Evolutionary conservation across 768 basidiomycete genomes (phyloP).

Genomic region (Stropharia rugosoannulata): DNA sequence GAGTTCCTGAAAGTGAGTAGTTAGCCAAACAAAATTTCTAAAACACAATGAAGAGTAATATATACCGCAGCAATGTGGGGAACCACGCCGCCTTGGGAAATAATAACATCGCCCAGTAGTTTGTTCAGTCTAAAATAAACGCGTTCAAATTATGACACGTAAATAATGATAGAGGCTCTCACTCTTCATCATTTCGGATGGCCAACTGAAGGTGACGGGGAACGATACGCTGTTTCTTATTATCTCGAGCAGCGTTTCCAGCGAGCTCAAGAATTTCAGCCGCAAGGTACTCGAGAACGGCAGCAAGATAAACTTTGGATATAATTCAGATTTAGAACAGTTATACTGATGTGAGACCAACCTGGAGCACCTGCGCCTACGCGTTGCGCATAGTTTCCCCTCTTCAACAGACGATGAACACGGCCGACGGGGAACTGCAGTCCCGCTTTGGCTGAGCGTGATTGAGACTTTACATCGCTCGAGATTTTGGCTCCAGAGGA

Average conservation of each 20-base stretch:
- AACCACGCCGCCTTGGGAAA: constrained; percentile 94
- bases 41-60: neutral
- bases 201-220: constrained; percentile 94
- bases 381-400: constrained; percentile 84
- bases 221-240: constrained; percentile 95
- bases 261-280: constrained; percentile 95
- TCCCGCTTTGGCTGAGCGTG: constrained; percentile 74
- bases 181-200: constrained; percentile 94
- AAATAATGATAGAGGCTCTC: neutral
- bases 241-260: constrained; percentile 86
- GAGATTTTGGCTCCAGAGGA: constrained; percentile 69
- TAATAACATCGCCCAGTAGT: constrained; percentile 80
- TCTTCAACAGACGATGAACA: constrained; percentile 87
- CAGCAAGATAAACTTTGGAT: constrained; percentile 78
- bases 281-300: constrained; percentile 89
- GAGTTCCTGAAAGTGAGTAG: constrained; percentile 30
- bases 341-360: constrained; percentile 25
- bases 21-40: constrained; percentile 2
- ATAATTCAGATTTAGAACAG: neutral
- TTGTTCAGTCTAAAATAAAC: constrained; percentile 52
- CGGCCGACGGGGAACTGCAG: constrained; percentile 92
- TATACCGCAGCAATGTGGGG: constrained; percentile 65
- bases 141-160: neutral
- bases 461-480: constrained; percentile 52
- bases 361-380: constrained; percentile 88